Percentiles rank a stretch among this genome's conserved stretches.
These are phyloP conservation scores for Grifola frondosa DNA, from an alignment of 1,284 basidiomycete species.

Conservation along the genomic window DNA sequence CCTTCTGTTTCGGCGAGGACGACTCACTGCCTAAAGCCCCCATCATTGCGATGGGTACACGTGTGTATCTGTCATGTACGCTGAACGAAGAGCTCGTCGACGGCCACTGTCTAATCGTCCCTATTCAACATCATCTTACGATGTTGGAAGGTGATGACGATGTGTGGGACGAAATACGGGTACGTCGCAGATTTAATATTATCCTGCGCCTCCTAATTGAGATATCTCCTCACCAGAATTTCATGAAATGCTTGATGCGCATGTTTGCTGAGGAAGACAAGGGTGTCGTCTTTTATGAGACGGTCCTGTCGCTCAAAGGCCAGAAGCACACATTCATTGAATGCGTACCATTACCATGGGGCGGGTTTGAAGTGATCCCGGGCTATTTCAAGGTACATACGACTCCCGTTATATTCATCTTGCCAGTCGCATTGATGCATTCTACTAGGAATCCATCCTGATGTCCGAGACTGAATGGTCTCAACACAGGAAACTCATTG, in stretches of 20 bases:
- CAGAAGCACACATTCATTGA: slow-evolving; percentile 94
- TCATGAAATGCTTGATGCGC: slow-evolving; percentile 97
- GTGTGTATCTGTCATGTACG: slow-evolving; percentile 88
- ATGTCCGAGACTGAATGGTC: slow-evolving; percentile 95
- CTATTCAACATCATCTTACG: slow-evolving; percentile 90
- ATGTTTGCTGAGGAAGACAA: slow-evolving; percentile 90
- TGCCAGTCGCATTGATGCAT: background rate
- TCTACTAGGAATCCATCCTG: slow-evolving; percentile 89
- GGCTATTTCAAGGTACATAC: slow-evolving; percentile 84
- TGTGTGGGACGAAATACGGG: slow-evolving; percentile 94
- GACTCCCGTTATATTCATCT: slow-evolving; percentile 1
- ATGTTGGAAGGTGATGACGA: slow-evolving; percentile 96
- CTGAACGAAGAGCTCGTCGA: slow-evolving; percentile 81
- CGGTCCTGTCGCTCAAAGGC: slow-evolving; percentile 79
- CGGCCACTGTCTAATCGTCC: slow-evolving; percentile 94
- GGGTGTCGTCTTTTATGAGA: slow-evolving; percentile 93
- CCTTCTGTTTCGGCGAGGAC: slow-evolving; percentile 87
- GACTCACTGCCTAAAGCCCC: slow-evolving; percentile 83
- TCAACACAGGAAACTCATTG: slow-evolving; percentile 94
- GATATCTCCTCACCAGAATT: slow-evolving; percentile 80
- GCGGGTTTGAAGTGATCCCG: slow-evolving; percentile 81
- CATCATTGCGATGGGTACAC: slow-evolving; percentile 87
- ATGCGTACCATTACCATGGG: slow-evolving; percentile 87
- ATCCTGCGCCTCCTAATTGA: slow-evolving; percentile 3
- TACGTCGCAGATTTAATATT: slow-evolving; percentile 39